phyloP scores from a whole-genome alignment of 495 filamentous ascomycete genomes.

The Cetradonia linearis region DNA sequence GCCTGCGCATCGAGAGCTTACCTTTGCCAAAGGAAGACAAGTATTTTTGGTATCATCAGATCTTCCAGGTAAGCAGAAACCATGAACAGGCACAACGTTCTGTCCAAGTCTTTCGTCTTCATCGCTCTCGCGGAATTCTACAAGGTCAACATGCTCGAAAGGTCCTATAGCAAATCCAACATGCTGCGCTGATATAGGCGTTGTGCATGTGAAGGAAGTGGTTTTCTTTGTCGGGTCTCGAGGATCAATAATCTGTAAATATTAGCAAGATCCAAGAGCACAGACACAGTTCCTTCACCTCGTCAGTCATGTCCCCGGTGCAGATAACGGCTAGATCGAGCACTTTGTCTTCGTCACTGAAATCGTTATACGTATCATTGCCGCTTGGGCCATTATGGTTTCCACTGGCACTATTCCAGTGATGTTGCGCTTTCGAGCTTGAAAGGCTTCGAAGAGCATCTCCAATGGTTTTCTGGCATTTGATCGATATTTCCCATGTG shows the following conservation, averaged over 20 bases:
- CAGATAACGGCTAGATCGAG: constrained; percentile 83
- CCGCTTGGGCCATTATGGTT: constrained; percentile 6
- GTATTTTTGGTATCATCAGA: constrained; percentile 72
- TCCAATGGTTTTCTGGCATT: constrained; percentile 71
- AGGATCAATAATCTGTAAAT: constrained; percentile 48
- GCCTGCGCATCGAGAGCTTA: constrained; percentile 14
- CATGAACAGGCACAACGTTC: constrained; percentile 74
- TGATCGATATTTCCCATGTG: constrained; percentile 80
- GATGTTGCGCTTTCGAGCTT: background rate
- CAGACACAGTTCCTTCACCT: constrained; percentile 36
- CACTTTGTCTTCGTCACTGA: constrained; percentile 68
- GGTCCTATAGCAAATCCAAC: constrained; percentile 88
- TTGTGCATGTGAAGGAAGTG: constrained; percentile 63
- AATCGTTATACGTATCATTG: constrained; percentile 18
- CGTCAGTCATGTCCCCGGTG: constrained; percentile 77
- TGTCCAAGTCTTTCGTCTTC: constrained; percentile 81
- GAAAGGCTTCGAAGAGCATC: constrained; percentile 52
- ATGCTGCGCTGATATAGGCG: constrained; percentile 68
- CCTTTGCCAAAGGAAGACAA: constrained; percentile 60
- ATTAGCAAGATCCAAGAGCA: constrained; percentile 22
- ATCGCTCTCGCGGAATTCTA: constrained; percentile 77
- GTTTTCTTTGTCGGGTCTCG: constrained; percentile 69
- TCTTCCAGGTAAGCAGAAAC: constrained; percentile 79
- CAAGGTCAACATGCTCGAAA: constrained; percentile 85
- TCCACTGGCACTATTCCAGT: constrained; percentile 9